Base-by-base conservation (phyloP, 208 protist genomes). In the Acanthamoeba triangularis region DNA sequence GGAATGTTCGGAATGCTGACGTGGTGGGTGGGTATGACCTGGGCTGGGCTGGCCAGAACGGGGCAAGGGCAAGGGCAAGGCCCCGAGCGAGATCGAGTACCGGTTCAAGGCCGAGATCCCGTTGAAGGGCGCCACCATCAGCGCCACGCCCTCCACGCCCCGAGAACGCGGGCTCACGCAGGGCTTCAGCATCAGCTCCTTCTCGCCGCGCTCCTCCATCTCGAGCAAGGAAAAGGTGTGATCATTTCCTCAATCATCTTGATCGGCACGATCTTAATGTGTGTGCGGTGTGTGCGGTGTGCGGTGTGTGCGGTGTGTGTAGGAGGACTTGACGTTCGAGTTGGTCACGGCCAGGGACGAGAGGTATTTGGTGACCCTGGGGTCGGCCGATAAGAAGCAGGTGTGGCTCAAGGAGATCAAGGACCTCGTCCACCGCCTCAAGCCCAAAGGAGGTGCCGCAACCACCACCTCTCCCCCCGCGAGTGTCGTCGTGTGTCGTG, bases 381-480 rank as follows among this genome's bases (percentile, higher is more conserved):
- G 33, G 8, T 56, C 84, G 35, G 49, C 49, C 59, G 84, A 90
- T 33, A 90, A 69, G 59, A 90, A 90, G 84, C 84, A 90, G 13
- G 84, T 90, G 18, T 93, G 88, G 88, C 28, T 93, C 4, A 93
- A 93, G 88, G 88, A 93, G 61, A 93, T 93, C 37, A 93, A 93
- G 41, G 65, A 93, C 35, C 61, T 78, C 8, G n/a, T 93, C 88
- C 33, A 80, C 37, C 59, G 88, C 35, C 47, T 93, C 25, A 93
- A 80, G 88, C 88, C 88, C 59, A 93, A 93, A 93, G 88, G 88
- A 93, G 88, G 88, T 93, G 37, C 37, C 23, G 1, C 25, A 44
- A 44, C 41, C 72, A 13, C 41, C 14, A 2, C 65, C 59, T 37
- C 54, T 30, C 59, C 47, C 74, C 37, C 69, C 18, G 11, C 30